Percentiles rank a stretch among this genome's conserved stretches.
Evolutionary conservation across 2,329 filamentous ascomycete species (phyloP).

Genomic region (Knoxdaviesia proteae): DNA sequence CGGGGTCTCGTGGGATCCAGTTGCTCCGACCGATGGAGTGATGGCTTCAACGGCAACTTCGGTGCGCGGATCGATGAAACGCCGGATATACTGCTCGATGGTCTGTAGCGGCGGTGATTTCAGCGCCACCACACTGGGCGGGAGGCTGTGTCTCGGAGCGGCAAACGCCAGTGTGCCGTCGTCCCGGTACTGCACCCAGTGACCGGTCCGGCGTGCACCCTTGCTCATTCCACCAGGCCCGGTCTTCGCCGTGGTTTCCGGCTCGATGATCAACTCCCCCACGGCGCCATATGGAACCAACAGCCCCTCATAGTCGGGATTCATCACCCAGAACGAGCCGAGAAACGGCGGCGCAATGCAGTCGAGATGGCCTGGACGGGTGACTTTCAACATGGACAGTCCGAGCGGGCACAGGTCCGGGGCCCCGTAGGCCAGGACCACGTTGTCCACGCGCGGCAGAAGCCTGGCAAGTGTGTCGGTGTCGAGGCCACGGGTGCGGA

Average conservation of each 20-base stretch:
- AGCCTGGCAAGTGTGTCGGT: conserved; percentile 25
- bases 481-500: conserved; percentile 27
- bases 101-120: conserved; percentile 15
- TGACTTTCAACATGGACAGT: conserved; percentile 24
- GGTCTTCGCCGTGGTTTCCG: conserved; percentile 10
- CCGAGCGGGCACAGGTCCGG: conserved; percentile 29
- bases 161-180: conserved; percentile 27
- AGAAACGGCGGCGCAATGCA: conserved; percentile 26
- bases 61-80: conserved; percentile 21
- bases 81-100: conserved; percentile 25
- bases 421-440: conserved; percentile 29
- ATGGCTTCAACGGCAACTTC: conserved; percentile 28
- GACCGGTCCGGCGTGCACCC: conserved; percentile 16
- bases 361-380: conserved; percentile 14
- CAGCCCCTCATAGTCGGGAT: conserved; percentile 25
- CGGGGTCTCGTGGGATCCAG: conserved; percentile 12
- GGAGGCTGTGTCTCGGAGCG: conserved; percentile 13
- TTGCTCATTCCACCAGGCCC: no score
- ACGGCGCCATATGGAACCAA: conserved; percentile 31
- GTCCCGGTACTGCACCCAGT: conserved; percentile 26
- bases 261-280: conserved; percentile 38
- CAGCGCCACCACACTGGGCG: conserved; percentile 19
- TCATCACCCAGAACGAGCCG: conserved; percentile 31
- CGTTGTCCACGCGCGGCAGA: conserved; percentile 18
- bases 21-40: conserved; percentile 11